Evolutionary conservation across 306 rosid species (phyloP), one percentile per base, ranked within the genome.

Genomic region (Pyrus betulifolia): DNA sequence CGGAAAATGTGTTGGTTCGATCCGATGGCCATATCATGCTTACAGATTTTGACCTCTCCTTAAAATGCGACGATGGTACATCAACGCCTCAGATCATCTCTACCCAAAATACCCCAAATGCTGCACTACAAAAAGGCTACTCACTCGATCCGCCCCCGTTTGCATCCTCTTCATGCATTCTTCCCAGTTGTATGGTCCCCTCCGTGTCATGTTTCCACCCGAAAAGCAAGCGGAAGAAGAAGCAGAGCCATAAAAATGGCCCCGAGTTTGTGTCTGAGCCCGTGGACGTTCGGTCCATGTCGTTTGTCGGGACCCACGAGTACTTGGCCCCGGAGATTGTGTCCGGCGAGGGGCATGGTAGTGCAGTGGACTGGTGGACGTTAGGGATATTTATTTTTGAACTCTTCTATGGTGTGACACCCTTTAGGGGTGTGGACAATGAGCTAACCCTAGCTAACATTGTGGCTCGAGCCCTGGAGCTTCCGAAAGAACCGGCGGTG

Each of bases 341-440:
- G 30, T 91, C 93, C 2, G 96, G 93, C 0, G 96, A 91, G 61
- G 92, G 92, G 4, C 96, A 89, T 30, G 93, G 92, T n/a, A 87
- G 87, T 76, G 92, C 85, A 23, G 92, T 91, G n/a, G 96, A 91
- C 78, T 89, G 96, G 93, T 91, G 93, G 96, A 91, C 92, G 0
- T 69, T 87, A 3, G 96, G 96, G 4, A 80, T 91, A 49, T 89
- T 89, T 68, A 84, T 86, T 22, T 91, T 75, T 68, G 93, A 91
- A 60, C 22, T 91, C 38, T 82, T 91, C 44, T 89, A 89, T 30
- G 97, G 93, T 10, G 87, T 89, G 33, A 91, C 97, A 46, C 93
- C 97, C 11, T 89, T 91, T 74, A 89, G 83, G 63, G 92, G 97
- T 15, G 52, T 83, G 40, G 91, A 87, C 77, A 77, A 91, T 72